Percentiles rank a stretch among this genome's conserved stretches.
phyloP scores from a whole-genome alignment of 176 grass and related monocot genomes.

The Carex littledalei region DNA sequence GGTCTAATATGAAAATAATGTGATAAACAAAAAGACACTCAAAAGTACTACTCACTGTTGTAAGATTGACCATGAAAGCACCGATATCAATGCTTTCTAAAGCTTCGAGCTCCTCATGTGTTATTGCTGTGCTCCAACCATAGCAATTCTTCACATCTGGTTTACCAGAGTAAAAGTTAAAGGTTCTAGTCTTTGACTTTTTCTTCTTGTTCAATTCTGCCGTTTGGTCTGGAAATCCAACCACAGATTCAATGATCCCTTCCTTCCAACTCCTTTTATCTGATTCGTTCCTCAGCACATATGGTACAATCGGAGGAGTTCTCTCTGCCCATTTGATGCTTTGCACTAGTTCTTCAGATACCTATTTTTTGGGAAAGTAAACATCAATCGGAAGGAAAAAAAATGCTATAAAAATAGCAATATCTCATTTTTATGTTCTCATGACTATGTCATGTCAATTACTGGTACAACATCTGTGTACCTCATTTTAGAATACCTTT shows the following conservation, averaged over 20 bases:
- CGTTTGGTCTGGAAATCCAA: constrained; percentile 29
- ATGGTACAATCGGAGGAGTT: constrained; percentile 44
- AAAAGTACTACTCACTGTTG: constrained; percentile 30
- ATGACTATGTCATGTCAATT: not conserved
- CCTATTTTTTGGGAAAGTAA: constrained; percentile 16
- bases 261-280: constrained; percentile 37
- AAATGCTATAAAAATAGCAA: not conserved
- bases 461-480: not conserved
- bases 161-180: constrained; percentile 71
- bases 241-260: constrained; percentile 38
- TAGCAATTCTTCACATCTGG: constrained; percentile 79
- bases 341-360: constrained; percentile 28
- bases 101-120: constrained; percentile 42
- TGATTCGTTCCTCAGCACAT: constrained; percentile 25
- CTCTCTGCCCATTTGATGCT: constrained; percentile 33
- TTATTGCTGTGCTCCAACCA: constrained; percentile 77
- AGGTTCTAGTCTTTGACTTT: constrained; percentile 46
- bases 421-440: not conserved
- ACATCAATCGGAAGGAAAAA: not conserved
- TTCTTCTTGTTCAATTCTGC: constrained; percentile 61
- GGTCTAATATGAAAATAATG: not conserved
- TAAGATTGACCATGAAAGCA: constrained; percentile 88
- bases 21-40: not conserved
- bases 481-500: not conserved
- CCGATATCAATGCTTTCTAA: constrained; percentile 44